Evolutionary conservation across 2,329 filamentous ascomycete species (phyloP).

Genomic region (Neofusicoccum parvum): DNA sequence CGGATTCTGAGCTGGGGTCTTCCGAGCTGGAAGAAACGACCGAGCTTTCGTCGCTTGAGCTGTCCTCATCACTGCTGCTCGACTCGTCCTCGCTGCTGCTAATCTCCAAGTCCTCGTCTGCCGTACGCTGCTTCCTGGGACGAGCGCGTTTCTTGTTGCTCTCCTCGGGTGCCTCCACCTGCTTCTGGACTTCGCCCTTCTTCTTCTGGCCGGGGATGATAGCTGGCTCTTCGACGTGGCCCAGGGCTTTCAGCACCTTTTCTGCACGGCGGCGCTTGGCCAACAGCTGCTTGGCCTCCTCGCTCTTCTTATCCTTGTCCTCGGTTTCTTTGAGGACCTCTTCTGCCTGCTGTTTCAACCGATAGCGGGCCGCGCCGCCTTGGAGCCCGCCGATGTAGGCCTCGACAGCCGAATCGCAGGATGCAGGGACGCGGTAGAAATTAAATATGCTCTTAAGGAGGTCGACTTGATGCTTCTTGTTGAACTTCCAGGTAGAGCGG

Average conservation of each 20-base stretch:
- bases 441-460: slow-evolving; percentile 83
- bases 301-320: slow-evolving; percentile 21
- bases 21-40: slow-evolving; percentile 19
- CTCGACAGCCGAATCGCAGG: slow-evolving; percentile 70
- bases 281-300: slow-evolving; percentile 35
- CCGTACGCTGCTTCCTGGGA: slow-evolving; percentile 33
- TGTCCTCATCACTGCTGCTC: slow-evolving; percentile 16
- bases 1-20: not conserved
- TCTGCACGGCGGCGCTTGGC: slow-evolving; percentile 38
- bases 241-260: slow-evolving; percentile 34
- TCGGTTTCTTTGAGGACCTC: slow-evolving; percentile 54
- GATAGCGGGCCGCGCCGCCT: slow-evolving; percentile 67
- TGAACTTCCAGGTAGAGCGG: slow-evolving; percentile 85
- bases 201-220: not conserved
- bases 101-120: slow-evolving; percentile 36
- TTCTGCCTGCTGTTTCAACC: slow-evolving; percentile 68
- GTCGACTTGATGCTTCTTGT: slow-evolving; percentile 86
- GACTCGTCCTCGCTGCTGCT: slow-evolving; percentile 32
- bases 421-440: slow-evolving; percentile 67
- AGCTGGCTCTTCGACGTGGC: slow-evolving; percentile 17
- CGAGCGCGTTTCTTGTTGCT: slow-evolving; percentile 20
- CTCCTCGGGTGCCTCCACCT: slow-evolving; percentile 24
- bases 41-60: slow-evolving; percentile 26
- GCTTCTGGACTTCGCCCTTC: slow-evolving; percentile 25
- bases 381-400: slow-evolving; percentile 79